These are phyloP conservation scores for Kodamaea laetipori DNA, from an alignment of 805 yeast species.

Conservation along the genomic window DNA sequence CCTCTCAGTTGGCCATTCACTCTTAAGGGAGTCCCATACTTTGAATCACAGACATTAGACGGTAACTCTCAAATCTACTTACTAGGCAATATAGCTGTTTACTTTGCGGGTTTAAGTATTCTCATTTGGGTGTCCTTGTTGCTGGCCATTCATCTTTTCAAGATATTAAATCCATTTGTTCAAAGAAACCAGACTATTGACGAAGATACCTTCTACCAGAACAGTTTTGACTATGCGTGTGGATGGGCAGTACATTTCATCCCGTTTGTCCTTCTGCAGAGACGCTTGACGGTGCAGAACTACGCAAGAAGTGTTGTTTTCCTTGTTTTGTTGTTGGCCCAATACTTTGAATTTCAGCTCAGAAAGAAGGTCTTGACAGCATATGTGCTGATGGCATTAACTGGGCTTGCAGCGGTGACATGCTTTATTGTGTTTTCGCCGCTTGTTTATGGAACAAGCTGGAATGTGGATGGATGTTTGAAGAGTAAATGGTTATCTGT, in stretches of 20 bases:
- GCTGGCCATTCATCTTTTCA: slow-evolving; percentile 23
- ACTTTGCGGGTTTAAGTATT: slow-evolving; percentile 46
- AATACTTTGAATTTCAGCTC: slow-evolving; percentile 40
- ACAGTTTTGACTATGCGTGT: slow-evolving; percentile 40
- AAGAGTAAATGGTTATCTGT: slow-evolving; percentile 33
- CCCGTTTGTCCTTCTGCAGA: slow-evolving; percentile 51
- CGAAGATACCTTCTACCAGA: slow-evolving; percentile 20
- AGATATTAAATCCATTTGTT: slow-evolving; percentile 34
- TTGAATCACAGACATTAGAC: slow-evolving; percentile 35
- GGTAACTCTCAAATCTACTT: slow-evolving; percentile 50
- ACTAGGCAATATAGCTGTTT: slow-evolving; percentile 64
- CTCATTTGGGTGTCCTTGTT: slow-evolving; percentile 29
- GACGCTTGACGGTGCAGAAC: slow-evolving; percentile 28
- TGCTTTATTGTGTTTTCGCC: slow-evolving; percentile 40
- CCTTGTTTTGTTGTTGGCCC: slow-evolving; percentile 46
- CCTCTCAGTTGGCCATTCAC: slow-evolving; percentile 59
- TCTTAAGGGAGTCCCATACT: slow-evolving; percentile 60
- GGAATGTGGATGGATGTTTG: slow-evolving; percentile 48
- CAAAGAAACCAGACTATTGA: slow-evolving; percentile 18
- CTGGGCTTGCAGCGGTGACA: slow-evolving; percentile 21
- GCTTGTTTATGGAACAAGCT: slow-evolving; percentile 47
- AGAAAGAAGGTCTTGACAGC: slow-evolving; percentile 20
- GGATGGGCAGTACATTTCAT: slow-evolving; percentile 62
- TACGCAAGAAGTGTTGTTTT: slow-evolving; percentile 43
- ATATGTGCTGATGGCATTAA: slow-evolving; percentile 20